These are phyloP conservation scores for Clavispora asparagi DNA, from an alignment of 805 yeast genomes.

Conservation along the genomic window DNA sequence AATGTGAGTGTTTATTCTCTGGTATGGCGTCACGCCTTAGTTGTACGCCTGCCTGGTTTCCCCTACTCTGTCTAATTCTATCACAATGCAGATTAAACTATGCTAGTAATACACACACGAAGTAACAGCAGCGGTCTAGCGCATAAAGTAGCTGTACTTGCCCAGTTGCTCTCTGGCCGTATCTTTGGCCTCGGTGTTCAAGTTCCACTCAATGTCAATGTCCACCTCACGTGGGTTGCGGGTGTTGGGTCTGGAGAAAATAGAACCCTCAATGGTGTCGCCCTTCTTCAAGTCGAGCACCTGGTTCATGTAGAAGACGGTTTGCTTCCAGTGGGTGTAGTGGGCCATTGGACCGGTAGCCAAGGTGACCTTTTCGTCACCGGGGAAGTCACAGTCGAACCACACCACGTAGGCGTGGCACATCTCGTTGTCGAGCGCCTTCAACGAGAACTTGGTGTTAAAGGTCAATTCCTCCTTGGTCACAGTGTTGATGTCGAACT, in stretches of 20 bases:
- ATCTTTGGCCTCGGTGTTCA: constrained; percentile 40
- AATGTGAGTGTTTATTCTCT: too few relatives aligned
- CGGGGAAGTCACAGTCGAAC: constrained; percentile 92
- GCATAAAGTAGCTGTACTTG: constrained; percentile 64
- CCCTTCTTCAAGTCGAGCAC: constrained; percentile 74
- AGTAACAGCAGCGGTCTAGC: constrained; percentile 29
- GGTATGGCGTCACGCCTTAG: too few relatives aligned
- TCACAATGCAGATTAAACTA: not conserved
- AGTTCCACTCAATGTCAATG: constrained; percentile 61
- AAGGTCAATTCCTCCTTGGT: constrained; percentile 78
- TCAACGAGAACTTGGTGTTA: constrained; percentile 60
- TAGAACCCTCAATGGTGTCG: constrained; percentile 65
- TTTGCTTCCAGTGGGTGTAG: constrained; percentile 99
- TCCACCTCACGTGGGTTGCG: constrained; percentile 87
- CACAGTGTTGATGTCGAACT: constrained; percentile 87
- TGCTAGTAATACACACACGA: constrained; percentile 1
- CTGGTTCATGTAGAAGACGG: constrained; percentile 84
- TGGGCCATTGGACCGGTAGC: constrained; percentile 92
- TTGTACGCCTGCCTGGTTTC: too few relatives aligned
- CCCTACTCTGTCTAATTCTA: not conserved
- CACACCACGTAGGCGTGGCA: constrained; percentile 89
- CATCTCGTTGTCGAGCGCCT: constrained; percentile 71
- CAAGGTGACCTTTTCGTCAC: constrained; percentile 60
- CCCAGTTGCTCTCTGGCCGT: constrained; percentile 52
- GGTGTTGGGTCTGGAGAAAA: constrained; percentile 72